Conservation (phyloP, 2,329 filamentous ascomycete species). For the Sarocladiaceae sp. region DNA sequence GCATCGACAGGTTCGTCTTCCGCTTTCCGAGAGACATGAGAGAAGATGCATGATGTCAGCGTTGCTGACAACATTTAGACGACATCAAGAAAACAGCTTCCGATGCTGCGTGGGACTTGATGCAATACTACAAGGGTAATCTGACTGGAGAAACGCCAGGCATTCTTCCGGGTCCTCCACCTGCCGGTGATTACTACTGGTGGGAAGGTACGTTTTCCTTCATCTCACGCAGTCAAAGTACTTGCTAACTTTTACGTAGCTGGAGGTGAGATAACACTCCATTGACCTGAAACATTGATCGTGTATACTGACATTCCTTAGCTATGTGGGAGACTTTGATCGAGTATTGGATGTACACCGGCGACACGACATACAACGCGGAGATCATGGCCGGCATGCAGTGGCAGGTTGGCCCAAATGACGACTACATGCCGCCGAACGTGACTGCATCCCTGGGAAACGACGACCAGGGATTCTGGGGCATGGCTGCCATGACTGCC, state of each 20-base stretch:
- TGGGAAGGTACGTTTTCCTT: slow-evolving; percentile 63
- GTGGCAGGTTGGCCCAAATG: slow-evolving; percentile 48
- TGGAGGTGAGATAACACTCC: too few relatives aligned
- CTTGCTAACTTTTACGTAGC: too few relatives aligned
- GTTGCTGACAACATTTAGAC: slow-evolving; percentile 19
- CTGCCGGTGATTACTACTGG: slow-evolving; percentile 54
- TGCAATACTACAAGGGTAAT: slow-evolving; percentile 43
- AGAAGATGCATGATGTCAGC: too few relatives aligned
- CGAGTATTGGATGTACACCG: slow-evolving; percentile 61
- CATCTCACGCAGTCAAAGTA: too few relatives aligned
- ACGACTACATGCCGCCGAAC: slow-evolving; percentile 54
- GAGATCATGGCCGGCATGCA: slow-evolving; percentile 47
- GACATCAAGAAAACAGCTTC: slow-evolving; percentile 34
- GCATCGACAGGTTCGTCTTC: slow-evolving; percentile 17
- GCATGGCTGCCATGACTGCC: slow-evolving; percentile 58
- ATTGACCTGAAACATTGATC: too few relatives aligned
- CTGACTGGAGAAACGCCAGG: slow-evolving; percentile 40
- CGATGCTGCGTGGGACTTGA: slow-evolving; percentile 37
- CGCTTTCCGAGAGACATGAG: too few relatives aligned
- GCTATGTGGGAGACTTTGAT: slow-evolving; percentile 49
- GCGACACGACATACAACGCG: slow-evolving; percentile 54
- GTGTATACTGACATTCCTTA: too few relatives aligned
- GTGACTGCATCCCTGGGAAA: slow-evolving; percentile 52
- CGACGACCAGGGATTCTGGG: slow-evolving; percentile 66
- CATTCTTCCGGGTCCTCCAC: slow-evolving; percentile 43